Conservation (phyloP, 208 protist species). For the Crithidia bombi region DNA sequence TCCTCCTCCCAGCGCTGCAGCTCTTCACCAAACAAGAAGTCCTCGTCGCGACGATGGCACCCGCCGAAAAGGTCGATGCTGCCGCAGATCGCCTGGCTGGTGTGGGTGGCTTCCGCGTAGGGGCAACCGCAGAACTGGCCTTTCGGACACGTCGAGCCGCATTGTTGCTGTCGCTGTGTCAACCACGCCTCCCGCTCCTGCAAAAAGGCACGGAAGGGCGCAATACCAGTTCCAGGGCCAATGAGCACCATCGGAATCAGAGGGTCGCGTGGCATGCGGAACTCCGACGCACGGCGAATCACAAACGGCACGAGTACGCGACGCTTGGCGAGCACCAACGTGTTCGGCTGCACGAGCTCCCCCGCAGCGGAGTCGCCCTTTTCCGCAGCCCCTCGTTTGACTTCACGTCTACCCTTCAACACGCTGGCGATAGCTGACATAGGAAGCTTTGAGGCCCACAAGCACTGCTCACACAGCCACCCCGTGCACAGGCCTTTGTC, state of each 20-base stretch:
- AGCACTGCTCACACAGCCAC: constrained; percentile 61
- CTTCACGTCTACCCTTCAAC: neutral
- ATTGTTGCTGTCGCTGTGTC: constrained; percentile 28
- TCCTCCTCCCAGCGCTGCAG: constrained; percentile 42
- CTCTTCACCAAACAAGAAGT: constrained; percentile 63
- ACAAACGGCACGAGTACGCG: constrained; percentile 38
- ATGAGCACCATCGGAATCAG: constrained; percentile 81
- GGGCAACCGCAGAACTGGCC: constrained; percentile 19
- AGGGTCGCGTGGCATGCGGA: constrained; percentile 60
- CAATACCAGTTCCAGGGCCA: constrained; percentile 87
- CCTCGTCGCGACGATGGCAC: constrained; percentile 41
- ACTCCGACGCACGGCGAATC: constrained; percentile 49
- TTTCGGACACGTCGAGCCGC: constrained; percentile 4
- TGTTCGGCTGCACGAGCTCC: constrained; percentile 3
- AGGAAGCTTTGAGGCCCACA: constrained; percentile 28
- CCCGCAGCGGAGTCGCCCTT: neutral
- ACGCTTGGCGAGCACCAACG: constrained; percentile 21
- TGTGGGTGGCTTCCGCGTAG: constrained; percentile 11
- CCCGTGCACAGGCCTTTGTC: constrained; percentile 65
- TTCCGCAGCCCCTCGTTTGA: neutral
- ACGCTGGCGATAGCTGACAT: neutral
- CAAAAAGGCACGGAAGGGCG: constrained; percentile 87
- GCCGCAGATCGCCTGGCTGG: constrained; percentile 16
- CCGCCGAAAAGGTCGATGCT: constrained; percentile 66
- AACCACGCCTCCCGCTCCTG: constrained; percentile 61